phyloP scores from a whole-genome alignment of 1,139 yeast species.

The Sporopachydermia cereana region DNA sequence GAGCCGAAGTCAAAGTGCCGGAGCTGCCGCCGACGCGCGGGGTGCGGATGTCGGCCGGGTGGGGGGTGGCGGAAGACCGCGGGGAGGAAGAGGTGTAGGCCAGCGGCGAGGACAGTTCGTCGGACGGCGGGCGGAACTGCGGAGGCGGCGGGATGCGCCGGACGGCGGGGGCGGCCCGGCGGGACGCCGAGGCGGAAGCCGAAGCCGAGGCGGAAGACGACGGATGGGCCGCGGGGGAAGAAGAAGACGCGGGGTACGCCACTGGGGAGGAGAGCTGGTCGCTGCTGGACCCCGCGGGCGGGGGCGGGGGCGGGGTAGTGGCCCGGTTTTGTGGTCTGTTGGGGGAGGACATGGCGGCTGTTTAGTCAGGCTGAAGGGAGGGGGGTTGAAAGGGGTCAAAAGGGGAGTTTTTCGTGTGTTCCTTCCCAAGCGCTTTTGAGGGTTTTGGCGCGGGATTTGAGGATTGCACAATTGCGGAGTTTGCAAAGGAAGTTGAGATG shows the following conservation, averaged over 20 bases:
- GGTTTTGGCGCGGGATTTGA: too few relatives aligned
- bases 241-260: background rate
- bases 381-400: too few relatives aligned
- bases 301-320: background rate
- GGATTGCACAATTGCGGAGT: too few relatives aligned
- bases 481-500: too few relatives aligned
- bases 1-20: background rate
- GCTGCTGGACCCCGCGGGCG: background rate
- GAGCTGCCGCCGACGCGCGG: conserved; percentile 9
- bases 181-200: background rate
- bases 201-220: background rate
- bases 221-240: background rate
- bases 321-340: background rate
- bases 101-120: background rate
- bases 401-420: too few relatives aligned
- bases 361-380: too few relatives aligned
- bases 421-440: too few relatives aligned
- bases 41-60: conserved; percentile 7
- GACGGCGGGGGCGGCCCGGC: background rate
- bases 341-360: background rate
- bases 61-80: background rate
- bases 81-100: conserved; percentile 4
- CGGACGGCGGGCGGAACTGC: background rate
- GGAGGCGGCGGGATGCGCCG: conserved; percentile 3
- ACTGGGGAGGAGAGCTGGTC: conserved; percentile 5